Base-by-base conservation (phyloP, 2,329 filamentous ascomycete species). In the Daldinia sp. region DNA sequence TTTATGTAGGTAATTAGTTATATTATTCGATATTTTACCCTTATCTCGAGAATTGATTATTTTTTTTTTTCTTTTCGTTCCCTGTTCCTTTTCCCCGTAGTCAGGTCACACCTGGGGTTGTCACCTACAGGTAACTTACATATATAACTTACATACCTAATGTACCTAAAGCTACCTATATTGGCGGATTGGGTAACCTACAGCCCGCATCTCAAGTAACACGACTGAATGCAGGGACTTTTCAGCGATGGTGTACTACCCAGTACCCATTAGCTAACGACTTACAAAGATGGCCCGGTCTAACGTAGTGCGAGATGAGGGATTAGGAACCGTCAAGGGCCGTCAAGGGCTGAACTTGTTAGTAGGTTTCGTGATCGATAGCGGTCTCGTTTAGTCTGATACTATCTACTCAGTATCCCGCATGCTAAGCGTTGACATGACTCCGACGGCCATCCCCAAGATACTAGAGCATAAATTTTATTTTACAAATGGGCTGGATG, bases 291-390 rank as follows among this genome's bases (percentile, higher is more conserved):
- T 37, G 3, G 10, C 12, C 6, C 6, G 3, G 6, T n/a, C 28
- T 18, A 35, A 30, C 5, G 35, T 42, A 42, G 35, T 44, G 58
- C 23, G 26, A 56, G 63, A 50, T 37, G 39, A 56, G 33, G 23
- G 39, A 6, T 48, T 20, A 30, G 30, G 33, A 46, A 26, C 26
- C 23, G 42, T 54, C 46, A 23, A 46, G 39, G 53, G 57, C 64
- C 23, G 42, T 54, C 46, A 18, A 46, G 39, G 53, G 57, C 64
- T 65, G 64, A 63, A 56, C 9, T 35, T 9, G 35, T 61, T 70
- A 68, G 61, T 63, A 41, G n/a, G 61, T 68, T 68, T 65, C 50
- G 65, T 56, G 15, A 50, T 56, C 46, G 41, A 35, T 63, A 23
- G 20, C 39, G 15, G 53, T 35, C 41, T 33, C 39, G 20, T 44